phyloP scores from a whole-genome alignment of 805 yeast species.

The Metschnikowia drakensbergensis region DNA sequence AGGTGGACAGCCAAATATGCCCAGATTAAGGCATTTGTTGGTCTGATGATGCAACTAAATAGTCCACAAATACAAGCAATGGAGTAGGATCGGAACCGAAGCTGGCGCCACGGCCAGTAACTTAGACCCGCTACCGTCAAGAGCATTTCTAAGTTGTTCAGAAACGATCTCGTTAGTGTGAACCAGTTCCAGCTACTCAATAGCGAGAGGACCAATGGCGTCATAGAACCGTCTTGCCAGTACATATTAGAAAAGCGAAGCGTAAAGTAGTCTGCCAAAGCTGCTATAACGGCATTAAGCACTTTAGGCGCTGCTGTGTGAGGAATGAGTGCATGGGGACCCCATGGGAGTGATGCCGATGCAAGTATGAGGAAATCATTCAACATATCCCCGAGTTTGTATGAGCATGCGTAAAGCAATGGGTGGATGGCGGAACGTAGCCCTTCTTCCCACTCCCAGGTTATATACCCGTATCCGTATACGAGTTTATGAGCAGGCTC shows the following conservation, averaged over 20 bases:
- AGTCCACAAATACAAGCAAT: conserved; percentile 51
- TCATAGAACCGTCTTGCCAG: conserved; percentile 35
- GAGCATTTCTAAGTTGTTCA: conserved; percentile 76
- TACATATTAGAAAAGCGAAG: conserved; percentile 43
- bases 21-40: conserved; percentile 85
- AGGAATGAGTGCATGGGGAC: conserved; percentile 15
- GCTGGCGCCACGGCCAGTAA: conserved; percentile 63
- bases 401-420: conserved; percentile 52
- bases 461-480: conserved; percentile 74
- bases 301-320: conserved; percentile 52
- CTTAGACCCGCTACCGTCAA: conserved; percentile 63
- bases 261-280: conserved; percentile 63
- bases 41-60: conserved; percentile 68
- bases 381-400: conserved; percentile 27
- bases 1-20: conserved; percentile 47
- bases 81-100: conserved; percentile 18
- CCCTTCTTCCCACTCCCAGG: conserved; percentile 92
- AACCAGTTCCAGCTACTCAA: conserved; percentile 79
- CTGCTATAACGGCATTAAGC: conserved; percentile 64
- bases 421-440: conserved; percentile 83
- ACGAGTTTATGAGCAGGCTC: conserved; percentile 84
- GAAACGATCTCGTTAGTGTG: conserved; percentile 75
- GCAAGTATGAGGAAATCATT: conserved; percentile 4
- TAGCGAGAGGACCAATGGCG: conserved; percentile 49
- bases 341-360: not conserved